phyloP scores from a whole-genome alignment of 2,329 filamentous ascomycete species.

The Stagonosporopsis chrysanthemi region DNA sequence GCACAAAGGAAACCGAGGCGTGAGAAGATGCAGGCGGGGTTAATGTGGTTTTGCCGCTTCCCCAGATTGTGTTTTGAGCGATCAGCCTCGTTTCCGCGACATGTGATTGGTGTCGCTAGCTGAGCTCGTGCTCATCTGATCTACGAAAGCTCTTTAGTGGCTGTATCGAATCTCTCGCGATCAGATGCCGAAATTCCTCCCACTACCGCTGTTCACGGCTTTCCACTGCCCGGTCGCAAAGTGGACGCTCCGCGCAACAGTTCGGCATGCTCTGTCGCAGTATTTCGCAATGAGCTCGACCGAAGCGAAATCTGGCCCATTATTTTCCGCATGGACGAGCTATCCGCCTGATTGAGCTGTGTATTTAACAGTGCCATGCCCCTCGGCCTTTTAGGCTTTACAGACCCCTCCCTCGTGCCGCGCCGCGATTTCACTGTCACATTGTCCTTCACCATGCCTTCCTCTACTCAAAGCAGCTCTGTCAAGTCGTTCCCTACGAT shows the following conservation, averaged over 20 bases:
- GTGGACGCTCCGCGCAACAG: conserved; percentile 7
- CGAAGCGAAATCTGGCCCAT: conserved; percentile 32
- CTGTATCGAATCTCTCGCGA: conserved; percentile 10
- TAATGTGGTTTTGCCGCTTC: conserved; percentile 29
- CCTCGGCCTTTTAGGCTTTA: conserved; percentile 19
- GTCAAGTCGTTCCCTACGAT: conserved; percentile 73
- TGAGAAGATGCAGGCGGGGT: conserved; percentile 29
- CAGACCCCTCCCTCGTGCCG: conserved; percentile 28
- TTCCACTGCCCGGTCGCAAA: conserved; percentile 4
- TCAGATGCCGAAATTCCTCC: conserved; percentile 14
- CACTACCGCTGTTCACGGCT: conserved; percentile 6
- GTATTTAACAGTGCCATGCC: conserved; percentile 33
- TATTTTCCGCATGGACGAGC: conserved; percentile 19
- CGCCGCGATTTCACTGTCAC: conserved; percentile 8
- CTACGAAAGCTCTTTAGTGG: conserved; percentile 17
- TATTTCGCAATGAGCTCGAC: conserved; percentile 41
- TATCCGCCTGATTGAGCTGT: conserved; percentile 23
- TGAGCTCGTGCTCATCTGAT: conserved; percentile 16
- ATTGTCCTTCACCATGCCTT: conserved; percentile 36
- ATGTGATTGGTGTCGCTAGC: conserved; percentile 23
- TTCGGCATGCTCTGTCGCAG: conserved; percentile 19
- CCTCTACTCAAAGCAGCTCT: conserved; percentile 30
- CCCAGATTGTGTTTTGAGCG: conserved; percentile 33
- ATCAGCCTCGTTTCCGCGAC: conserved; percentile 9
- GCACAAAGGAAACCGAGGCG: conserved; percentile 6